Conservation (phyloP, 2,329 filamentous ascomycete genomes). For the Alternaria longipes region DNA sequence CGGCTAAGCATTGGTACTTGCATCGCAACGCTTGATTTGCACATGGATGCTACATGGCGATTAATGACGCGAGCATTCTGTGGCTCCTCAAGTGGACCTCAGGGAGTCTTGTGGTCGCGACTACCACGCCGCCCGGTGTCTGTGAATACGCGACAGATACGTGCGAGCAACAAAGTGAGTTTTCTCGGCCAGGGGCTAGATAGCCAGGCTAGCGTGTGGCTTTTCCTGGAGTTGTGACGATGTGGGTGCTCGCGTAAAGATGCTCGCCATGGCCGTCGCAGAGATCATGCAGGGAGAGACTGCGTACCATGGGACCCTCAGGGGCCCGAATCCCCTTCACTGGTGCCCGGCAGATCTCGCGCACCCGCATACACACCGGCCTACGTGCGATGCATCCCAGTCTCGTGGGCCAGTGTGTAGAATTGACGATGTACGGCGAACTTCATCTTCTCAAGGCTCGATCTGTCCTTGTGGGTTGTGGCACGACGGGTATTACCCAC, state of each 20-base stretch:
- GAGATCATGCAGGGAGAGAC: conserved; percentile 13
- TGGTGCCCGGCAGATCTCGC: conserved; percentile 3
- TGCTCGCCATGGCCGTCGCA: conserved; percentile 3
- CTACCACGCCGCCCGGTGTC: not conserved
- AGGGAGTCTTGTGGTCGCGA: not conserved
- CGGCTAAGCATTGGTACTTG: conserved; percentile 6
- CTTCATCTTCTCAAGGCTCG: not conserved
- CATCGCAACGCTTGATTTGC: conserved; percentile 1
- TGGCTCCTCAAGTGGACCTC: not conserved
- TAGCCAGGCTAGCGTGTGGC: not conserved
- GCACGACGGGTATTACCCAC: not conserved
- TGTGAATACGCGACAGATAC: conserved; percentile 1
- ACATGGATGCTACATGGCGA: conserved; percentile 6
- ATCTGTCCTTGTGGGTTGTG: not conserved
- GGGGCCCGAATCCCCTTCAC: not conserved
- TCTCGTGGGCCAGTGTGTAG: not conserved
- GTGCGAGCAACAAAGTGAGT: not conserved
- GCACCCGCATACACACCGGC: not conserved
- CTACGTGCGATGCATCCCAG: not conserved
- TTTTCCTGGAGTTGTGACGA: not conserved
- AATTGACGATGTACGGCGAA: not conserved
- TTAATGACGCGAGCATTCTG: not conserved
- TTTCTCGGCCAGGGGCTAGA: not conserved
- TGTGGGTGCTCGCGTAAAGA: not conserved
- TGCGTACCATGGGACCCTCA: conserved; percentile 10